These are phyloP conservation scores for Cercophora sp. DNA, from an alignment of 495 filamentous ascomycete species.

Conservation along the genomic window DNA sequence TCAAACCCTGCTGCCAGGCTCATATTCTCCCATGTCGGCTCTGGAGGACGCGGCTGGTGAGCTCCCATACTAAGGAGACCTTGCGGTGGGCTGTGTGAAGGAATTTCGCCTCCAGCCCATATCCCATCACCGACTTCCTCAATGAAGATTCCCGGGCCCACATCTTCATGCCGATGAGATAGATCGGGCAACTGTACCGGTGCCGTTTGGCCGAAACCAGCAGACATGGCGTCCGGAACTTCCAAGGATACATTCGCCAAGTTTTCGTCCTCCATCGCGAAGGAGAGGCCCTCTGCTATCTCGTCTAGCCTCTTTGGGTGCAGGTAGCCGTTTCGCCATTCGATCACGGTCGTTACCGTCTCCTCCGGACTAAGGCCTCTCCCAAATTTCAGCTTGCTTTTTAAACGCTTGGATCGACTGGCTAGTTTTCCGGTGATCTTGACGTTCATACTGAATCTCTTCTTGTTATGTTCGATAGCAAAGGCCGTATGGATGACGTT, in stretches of 20 bases:
- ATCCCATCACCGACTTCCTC: not conserved
- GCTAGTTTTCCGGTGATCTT: conserved; percentile 24
- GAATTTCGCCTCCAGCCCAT: not conserved
- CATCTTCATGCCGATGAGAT: not conserved
- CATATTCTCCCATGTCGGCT: conserved; percentile 2
- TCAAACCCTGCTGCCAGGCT: not conserved
- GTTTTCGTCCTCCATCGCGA: conserved; percentile 23
- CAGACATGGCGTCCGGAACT: conserved; percentile 16
- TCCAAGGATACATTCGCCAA: conserved; percentile 21
- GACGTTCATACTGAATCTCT: conserved; percentile 31
- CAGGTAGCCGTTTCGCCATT: conserved; percentile 18
- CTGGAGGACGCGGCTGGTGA: not conserved
- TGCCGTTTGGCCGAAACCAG: conserved; percentile 7
- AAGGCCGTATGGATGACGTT: conserved; percentile 33
- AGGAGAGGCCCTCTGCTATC: conserved; percentile 15
- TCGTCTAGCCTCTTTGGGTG: conserved; percentile 15
- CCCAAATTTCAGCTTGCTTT: conserved; percentile 16
- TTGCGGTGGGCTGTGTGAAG: not conserved
- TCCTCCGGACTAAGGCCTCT: not conserved
- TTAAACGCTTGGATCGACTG: conserved; percentile 7
- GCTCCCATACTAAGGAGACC: not conserved
- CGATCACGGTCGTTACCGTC: conserved; percentile 19
- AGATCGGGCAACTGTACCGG: too few relatives aligned
- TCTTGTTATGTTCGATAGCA: conserved; percentile 29
- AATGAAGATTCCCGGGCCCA: not conserved